phyloP scores from a whole-genome alignment of 2,329 filamentous ascomycete genomes.

The Cordyceps cateniannulata region DNA sequence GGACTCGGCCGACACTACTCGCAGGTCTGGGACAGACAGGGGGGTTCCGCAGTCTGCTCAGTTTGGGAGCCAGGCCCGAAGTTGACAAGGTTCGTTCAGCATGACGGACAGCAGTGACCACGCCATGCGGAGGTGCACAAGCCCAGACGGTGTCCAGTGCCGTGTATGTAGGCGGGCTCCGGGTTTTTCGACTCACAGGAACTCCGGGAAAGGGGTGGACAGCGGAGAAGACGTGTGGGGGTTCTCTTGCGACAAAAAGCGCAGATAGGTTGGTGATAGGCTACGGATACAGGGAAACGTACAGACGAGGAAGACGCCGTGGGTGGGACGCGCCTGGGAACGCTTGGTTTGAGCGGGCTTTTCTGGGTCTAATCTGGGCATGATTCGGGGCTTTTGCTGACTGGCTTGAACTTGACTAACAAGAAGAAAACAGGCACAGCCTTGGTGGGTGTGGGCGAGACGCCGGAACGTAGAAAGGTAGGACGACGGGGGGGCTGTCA shows the following conservation, averaged over 20 bases:
- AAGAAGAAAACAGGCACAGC: neutral
- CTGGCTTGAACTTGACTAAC: neutral
- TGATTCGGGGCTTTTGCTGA: neutral
- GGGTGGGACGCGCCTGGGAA: constrained; percentile 1
- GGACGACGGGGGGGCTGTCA: neutral
- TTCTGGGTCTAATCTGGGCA: neutral
- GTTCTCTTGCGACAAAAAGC: neutral
- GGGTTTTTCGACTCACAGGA: neutral
- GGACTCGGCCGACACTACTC: constrained; percentile 10
- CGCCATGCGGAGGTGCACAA: neutral
- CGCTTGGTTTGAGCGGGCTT: neutral
- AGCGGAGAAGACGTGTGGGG: neutral
- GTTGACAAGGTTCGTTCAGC: constrained; percentile 4
- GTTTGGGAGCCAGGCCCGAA: neutral
- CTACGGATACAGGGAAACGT: too few species aligned
- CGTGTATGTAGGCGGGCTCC: neutral
- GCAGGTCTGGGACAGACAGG: neutral
- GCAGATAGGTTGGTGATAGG: neutral
- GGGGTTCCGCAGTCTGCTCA: neutral
- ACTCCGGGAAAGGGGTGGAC: neutral
- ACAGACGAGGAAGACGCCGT: neutral
- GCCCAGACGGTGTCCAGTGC: neutral
- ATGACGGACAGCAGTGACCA: neutral
- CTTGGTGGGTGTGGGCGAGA: constrained; percentile 1
- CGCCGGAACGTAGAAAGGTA: neutral